Percentiles rank a stretch among this genome's conserved stretches.
Conservation (phyloP, 176 grass and related monocot species). For the sorghum (Sorghum bicolor) region DNA sequence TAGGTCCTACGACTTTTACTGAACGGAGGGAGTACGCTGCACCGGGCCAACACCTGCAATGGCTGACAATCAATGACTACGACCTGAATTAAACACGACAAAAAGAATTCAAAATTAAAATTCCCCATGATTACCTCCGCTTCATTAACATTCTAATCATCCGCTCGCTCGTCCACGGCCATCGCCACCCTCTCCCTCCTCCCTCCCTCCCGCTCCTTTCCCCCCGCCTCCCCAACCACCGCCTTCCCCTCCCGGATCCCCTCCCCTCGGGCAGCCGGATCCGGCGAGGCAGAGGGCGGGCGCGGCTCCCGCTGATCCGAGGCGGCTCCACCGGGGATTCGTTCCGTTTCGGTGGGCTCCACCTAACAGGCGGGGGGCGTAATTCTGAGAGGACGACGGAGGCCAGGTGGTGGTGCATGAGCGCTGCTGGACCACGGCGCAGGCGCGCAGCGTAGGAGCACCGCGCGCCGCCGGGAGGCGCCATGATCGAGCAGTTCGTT, state of each 20-base stretch:
- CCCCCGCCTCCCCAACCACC: not conserved
- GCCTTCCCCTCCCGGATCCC: conserved; percentile 29
- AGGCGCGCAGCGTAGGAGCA: conserved; percentile 1
- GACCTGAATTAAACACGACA: not conserved
- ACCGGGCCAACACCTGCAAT: not conserved
- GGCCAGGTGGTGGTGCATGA: conserved; percentile 10
- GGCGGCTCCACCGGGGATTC: not conserved
- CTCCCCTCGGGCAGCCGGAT: conserved; percentile 31
- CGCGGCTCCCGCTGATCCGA: conserved; percentile 23
- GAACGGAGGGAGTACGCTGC: not conserved
- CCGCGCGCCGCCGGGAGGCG: not conserved
- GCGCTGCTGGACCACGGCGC: not conserved
- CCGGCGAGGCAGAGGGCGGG: conserved; percentile 23
- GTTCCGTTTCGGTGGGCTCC: not conserved
- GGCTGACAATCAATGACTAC: not conserved
- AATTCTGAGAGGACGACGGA: conserved; percentile 15
- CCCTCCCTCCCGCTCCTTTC: not conserved
- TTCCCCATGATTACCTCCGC: conserved; percentile 1
- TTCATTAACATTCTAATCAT: conserved; percentile 42
- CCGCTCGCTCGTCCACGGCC: conserved; percentile 34
- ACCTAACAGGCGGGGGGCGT: not conserved
- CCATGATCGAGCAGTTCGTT: conserved; percentile 97
- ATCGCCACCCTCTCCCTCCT: not conserved
- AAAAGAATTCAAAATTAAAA: not conserved
- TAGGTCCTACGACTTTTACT: no score